Percentiles rank a stretch among this genome's conserved stretches.
Evolutionary conservation across 441 rosid species (phyloP).

Genomic region (Cnidoscolus chayamansa): DNA sequence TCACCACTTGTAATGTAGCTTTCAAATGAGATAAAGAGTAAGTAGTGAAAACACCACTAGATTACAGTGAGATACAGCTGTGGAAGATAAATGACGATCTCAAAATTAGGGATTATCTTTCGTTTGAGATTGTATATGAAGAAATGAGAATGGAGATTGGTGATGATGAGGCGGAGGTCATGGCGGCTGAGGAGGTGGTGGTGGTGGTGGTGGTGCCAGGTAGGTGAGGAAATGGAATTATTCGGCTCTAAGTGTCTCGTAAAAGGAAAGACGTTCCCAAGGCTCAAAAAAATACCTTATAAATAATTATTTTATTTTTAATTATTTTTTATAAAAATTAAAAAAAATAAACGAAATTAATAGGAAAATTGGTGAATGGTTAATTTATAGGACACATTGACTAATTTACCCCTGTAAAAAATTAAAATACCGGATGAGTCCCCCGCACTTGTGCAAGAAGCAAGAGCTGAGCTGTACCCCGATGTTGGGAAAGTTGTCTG

Average conservation of each 20-base stretch:
- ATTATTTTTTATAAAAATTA: not conserved
- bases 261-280: constrained; percentile 46
- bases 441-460: constrained; percentile 34
- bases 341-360: constrained; percentile 3
- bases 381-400: not conserved
- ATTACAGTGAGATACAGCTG: constrained; percentile 5
- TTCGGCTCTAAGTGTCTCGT: constrained; percentile 46
- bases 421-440: not conserved
- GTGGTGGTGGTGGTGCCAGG: constrained; percentile 9
- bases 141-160: constrained; percentile 22
- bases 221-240: constrained; percentile 21
- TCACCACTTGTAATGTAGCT: constrained; percentile 43
- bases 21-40: constrained; percentile 13
- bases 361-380: not conserved
- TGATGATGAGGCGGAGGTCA: constrained; percentile 6
- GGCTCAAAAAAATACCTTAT: constrained; percentile 30
- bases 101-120: not conserved
- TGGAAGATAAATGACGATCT: constrained; percentile 31
- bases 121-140: not conserved
- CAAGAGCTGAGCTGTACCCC: constrained; percentile 44
- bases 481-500: constrained; percentile 30
- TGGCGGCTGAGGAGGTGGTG: constrained; percentile 24
- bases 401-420: constrained; percentile 21
- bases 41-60: not conserved
- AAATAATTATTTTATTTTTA: constrained; percentile 18